Conservation (phyloP, 1,284 basidiomycete species). For the Volvariella surrecta region DNA sequence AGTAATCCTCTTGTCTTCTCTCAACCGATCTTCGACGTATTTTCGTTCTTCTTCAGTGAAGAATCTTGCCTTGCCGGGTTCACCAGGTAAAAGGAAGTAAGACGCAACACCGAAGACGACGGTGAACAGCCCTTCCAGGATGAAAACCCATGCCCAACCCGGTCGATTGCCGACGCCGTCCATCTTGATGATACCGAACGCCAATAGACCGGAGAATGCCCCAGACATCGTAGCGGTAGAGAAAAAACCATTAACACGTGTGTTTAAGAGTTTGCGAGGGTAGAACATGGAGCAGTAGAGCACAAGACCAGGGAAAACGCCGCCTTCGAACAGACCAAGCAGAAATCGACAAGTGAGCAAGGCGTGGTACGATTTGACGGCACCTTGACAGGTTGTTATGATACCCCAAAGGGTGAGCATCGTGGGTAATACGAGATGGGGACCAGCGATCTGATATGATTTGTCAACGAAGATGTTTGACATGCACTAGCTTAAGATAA, state of each 20-base stretch:
- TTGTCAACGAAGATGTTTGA: no score
- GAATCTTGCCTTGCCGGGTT: constrained; percentile 36
- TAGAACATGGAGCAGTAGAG: constrained; percentile 53
- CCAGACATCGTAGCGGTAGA: constrained; percentile 48
- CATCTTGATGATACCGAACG: constrained; percentile 44
- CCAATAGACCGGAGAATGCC: constrained; percentile 58
- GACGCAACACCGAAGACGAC: constrained; percentile 17
- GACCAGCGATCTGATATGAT: constrained; percentile 46
- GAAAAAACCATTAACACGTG: constrained; percentile 44
- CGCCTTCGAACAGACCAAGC: constrained; percentile 54
- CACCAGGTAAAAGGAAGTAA: constrained; percentile 33
- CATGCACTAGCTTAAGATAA: no score
- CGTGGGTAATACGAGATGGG: constrained; percentile 45
- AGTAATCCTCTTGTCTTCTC: constrained; percentile 18
- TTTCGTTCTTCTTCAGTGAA: constrained; percentile 31
- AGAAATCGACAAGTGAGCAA: constrained; percentile 58
- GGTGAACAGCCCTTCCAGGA: constrained; percentile 26
- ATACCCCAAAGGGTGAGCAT: constrained; percentile 53
- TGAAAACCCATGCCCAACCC: constrained; percentile 63
- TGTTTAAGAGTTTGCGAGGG: constrained; percentile 44
- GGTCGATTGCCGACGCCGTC: constrained; percentile 34
- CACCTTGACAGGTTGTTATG: constrained; percentile 45
- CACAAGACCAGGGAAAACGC: constrained; percentile 50
- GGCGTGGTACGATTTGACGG: constrained; percentile 42
- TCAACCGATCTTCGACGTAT: constrained; percentile 24